Conservation (phyloP, 305 asterid genomes). For the Fraxinus sp. region DNA sequence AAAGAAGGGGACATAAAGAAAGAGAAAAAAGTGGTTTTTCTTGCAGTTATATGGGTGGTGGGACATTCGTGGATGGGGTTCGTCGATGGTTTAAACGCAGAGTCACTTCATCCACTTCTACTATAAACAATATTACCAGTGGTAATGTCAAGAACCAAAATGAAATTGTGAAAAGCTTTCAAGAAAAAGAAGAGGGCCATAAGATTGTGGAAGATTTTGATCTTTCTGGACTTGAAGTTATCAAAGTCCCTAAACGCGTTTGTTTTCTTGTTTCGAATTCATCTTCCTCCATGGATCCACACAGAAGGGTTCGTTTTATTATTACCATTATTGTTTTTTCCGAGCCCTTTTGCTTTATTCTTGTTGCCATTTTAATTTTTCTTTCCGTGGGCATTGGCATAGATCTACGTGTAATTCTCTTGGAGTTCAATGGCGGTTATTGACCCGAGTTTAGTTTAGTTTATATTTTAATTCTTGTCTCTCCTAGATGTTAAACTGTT, state of each 20-base stretch:
- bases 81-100: constrained; percentile 18
- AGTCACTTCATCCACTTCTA: neutral
- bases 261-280: neutral
- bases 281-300: constrained; percentile 21
- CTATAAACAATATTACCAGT: neutral
- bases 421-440: neutral
- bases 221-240: neutral
- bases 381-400: neutral
- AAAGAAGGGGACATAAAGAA: neutral
- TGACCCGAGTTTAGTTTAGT: neutral
- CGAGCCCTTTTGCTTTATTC: neutral
- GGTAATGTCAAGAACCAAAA: neutral
- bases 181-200: neutral
- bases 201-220: neutral
- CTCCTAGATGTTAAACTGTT: neutral
- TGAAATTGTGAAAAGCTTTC: neutral
- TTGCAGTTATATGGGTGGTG: constrained; percentile 19
- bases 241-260: constrained; percentile 16
- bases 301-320: constrained; percentile 11
- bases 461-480: neutral
- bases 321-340: neutral
- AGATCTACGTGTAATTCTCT: neutral
- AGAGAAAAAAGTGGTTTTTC: constrained; percentile 2
- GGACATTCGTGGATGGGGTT: constrained; percentile 24
- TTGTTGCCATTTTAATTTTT: neutral